Evolutionary conservation across 495 filamentous ascomycete genomes (phyloP), one percentile per base, ranked within the genome.

Genomic region (Xylaria telfairii): DNA sequence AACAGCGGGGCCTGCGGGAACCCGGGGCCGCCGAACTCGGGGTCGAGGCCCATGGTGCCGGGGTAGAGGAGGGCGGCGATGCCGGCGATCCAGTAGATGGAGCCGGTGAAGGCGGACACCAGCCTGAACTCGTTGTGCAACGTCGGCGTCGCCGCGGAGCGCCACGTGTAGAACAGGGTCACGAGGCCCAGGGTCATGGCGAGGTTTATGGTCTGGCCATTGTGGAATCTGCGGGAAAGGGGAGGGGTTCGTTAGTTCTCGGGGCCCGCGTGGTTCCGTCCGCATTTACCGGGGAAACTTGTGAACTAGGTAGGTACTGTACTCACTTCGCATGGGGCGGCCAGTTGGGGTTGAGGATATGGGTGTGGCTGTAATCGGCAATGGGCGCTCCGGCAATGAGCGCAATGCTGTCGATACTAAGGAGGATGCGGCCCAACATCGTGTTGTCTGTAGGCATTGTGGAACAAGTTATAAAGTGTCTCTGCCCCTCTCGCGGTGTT

Each of bases 201-300:
- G 59, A 86, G 79, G 46, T 73, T 81, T 75, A 89, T 87, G 24
- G 86, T 88, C 60, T 89, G 87, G 19, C 80, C 87, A 68, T 83
- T 83, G 76, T 89, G 87, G 75, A 88, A 89, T 69, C 83, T 85
- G 19, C n/a, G n/a, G n/a, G n/a, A n/a, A n/a, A n/a, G n/a, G n/a
- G n/a, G 17, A 21, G 46, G 59, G 44, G 47, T 37, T 30, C 24
- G 28, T 51, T 64, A 67, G 32, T n/a, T 5, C 24, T n/a, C n/a
- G n/a, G n/a, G n/a, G n/a, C n/a, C n/a, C n/a, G n/a, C n/a, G n/a
- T n/a, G n/a, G n/a, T n/a, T n/a, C n/a, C n/a, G n/a, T n/a, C n/a
- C n/a, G n/a, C n/a, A n/a, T n/a, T n/a, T n/a, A n/a, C n/a, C n/a
- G n/a, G n/a, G 47, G 2, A 59, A 41, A 54, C 56, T 26, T 7